Evolutionary conservation across 1,284 basidiomycete genomes (phyloP).

Genomic region (Stygiomarasmius scandens): DNA sequence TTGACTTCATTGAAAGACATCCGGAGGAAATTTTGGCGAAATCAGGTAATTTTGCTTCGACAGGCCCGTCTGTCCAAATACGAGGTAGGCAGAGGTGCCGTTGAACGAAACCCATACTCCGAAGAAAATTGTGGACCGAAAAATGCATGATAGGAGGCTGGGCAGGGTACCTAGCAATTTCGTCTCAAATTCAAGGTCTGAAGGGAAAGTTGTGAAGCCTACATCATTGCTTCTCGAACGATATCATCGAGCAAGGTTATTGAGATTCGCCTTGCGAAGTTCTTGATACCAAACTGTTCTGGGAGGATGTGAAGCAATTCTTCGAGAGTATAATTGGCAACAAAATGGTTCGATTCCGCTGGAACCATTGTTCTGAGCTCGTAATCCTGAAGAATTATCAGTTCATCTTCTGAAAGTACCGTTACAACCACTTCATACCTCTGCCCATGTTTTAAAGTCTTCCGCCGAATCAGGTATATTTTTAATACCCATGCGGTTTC

Average conservation of each 20-base stretch:
- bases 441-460: conserved; percentile 38
- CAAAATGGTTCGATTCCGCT: conserved; percentile 37
- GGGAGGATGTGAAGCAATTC: conserved; percentile 42
- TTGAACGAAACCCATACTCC: conserved; percentile 29
- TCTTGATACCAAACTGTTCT: conserved; percentile 36
- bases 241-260: conserved; percentile 41
- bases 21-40: neutral
- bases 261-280: conserved; percentile 32
- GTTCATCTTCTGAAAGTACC: neutral
- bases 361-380: conserved; percentile 43
- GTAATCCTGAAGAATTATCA: conserved; percentile 26
- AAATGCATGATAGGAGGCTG: conserved; percentile 34
- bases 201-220: conserved; percentile 20
- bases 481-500: conserved; percentile 35
- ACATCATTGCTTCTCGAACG: conserved; percentile 48
- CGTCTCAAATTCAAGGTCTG: neutral
- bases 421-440: conserved; percentile 24
- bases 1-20: neutral
- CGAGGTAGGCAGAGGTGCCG: conserved; percentile 39
- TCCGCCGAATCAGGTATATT: conserved; percentile 44
- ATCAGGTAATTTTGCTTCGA: conserved; percentile 27
- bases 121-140: conserved; percentile 25
- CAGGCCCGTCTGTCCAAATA: conserved; percentile 9
- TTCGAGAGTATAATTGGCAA: conserved; percentile 38
- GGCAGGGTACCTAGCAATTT: conserved; percentile 32